Evolutionary conservation across 2,329 filamentous ascomycete species (phyloP).

Genomic region (Aspergillus tamarii): DNA sequence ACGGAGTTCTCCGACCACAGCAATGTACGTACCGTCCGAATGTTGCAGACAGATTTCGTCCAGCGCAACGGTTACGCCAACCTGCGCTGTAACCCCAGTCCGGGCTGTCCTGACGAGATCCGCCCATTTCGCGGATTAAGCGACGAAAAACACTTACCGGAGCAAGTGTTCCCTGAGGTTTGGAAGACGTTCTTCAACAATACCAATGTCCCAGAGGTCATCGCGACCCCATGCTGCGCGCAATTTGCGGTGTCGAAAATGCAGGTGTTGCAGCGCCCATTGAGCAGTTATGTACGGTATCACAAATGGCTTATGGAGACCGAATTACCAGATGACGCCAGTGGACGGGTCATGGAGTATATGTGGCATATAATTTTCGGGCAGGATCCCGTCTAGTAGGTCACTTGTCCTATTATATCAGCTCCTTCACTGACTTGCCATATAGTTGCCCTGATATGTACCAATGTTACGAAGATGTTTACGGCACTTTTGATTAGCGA

Average conservation of each 20-base stretch:
- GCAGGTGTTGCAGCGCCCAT: conserved; percentile 52
- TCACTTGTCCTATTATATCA: neutral
- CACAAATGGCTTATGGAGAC: conserved; percentile 63
- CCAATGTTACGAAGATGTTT: conserved; percentile 33
- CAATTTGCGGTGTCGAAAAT: conserved; percentile 65
- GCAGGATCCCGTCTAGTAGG: conserved; percentile 44
- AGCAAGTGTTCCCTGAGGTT: conserved; percentile 32
- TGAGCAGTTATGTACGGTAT: conserved; percentile 57
- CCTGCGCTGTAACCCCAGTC: conserved; percentile 53
- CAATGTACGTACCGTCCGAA: conserved; percentile 52
- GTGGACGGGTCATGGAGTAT: conserved; percentile 65
- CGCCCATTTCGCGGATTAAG: conserved; percentile 28
- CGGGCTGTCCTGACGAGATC: conserved; percentile 40
- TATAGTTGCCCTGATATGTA: conserved; percentile 31
- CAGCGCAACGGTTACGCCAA: conserved; percentile 60
- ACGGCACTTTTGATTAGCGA: conserved; percentile 15
- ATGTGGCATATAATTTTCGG: conserved; percentile 64
- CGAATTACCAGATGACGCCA: conserved; percentile 56
- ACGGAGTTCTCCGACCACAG: conserved; percentile 59
- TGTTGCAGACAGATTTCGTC: conserved; percentile 54
- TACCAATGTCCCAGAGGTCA: conserved; percentile 49
- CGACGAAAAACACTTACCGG: conserved; percentile 22
- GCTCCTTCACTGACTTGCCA: neutral
- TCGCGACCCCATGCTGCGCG: conserved; percentile 64
- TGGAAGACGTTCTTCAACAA: conserved; percentile 35